A percentile compares a stretch with the other conserved stretches of the same genome.
Evolutionary conservation across 768 basidiomycete species (phyloP).

Genomic region (Xerocomellus amylosporus): DNA sequence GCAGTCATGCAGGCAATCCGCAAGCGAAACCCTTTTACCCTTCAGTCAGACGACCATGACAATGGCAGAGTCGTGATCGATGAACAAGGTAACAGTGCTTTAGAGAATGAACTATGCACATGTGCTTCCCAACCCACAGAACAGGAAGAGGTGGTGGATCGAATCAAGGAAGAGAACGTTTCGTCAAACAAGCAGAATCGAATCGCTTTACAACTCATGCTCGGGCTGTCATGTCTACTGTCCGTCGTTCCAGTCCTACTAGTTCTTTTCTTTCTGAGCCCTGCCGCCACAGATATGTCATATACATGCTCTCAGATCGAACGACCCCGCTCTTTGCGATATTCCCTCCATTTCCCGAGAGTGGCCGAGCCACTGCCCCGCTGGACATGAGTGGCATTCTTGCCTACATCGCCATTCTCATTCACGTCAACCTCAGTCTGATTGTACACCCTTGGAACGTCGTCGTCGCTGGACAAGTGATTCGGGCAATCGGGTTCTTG

Average conservation of each 20-base stretch:
- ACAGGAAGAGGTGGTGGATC: conserved; percentile 57
- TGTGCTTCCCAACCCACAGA: conserved; percentile 38
- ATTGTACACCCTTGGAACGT: conserved; percentile 39
- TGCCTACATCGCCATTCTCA: conserved; percentile 45
- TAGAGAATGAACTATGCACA: background rate
- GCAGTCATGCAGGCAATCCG: conserved; percentile 36
- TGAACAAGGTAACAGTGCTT: conserved; percentile 45
- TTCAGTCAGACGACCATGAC: conserved; percentile 31
- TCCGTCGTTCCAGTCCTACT: conserved; percentile 28
- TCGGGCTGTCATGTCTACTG: conserved; percentile 47
- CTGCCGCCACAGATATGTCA: conserved; percentile 41
- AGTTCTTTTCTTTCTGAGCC: conserved; percentile 5
- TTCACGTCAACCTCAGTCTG: conserved; percentile 50
- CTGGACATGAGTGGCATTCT: conserved; percentile 47
- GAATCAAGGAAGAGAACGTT: conserved; percentile 44
- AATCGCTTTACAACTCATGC: conserved; percentile 38
- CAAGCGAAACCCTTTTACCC: conserved; percentile 46
- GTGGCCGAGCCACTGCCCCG: conserved; percentile 22
- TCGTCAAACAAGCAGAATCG: conserved; percentile 42
- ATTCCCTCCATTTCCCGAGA: conserved; percentile 33
- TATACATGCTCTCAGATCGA: conserved; percentile 42
- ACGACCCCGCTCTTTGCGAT: conserved; percentile 49
- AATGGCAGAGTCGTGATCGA: conserved; percentile 41
- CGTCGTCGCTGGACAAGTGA: conserved; percentile 24
- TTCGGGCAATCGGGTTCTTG: conserved; percentile 32